Evolutionary conservation across 2,329 filamentous ascomycete species (phyloP).

Genomic region (Didymella keratinophila): DNA sequence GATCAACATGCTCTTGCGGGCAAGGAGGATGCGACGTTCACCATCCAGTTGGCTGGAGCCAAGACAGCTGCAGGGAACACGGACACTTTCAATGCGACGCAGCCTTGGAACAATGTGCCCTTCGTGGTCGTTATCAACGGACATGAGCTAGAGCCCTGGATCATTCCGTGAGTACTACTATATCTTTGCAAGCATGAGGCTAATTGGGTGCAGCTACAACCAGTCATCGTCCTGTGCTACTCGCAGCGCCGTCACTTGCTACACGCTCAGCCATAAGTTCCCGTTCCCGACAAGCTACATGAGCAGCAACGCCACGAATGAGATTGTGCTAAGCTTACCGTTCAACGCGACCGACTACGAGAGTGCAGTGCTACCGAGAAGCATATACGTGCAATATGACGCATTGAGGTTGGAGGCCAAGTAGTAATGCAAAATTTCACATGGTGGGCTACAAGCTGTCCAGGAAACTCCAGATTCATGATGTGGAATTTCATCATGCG

Average conservation of each 20-base stretch:
- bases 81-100: slow-evolving; percentile 3
- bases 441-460: too few species aligned
- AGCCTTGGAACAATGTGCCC: slow-evolving; percentile 59
- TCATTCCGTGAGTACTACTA: slow-evolving; percentile 49
- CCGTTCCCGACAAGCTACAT: slow-evolving; percentile 20
- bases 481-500: too few species aligned
- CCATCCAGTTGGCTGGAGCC: slow-evolving; percentile 68
- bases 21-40: slow-evolving; percentile 62
- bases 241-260: slow-evolving; percentile 28
- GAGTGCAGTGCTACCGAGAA: slow-evolving; percentile 61
- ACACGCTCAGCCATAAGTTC: slow-evolving; percentile 29
- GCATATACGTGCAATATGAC: slow-evolving; percentile 70
- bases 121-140: slow-evolving; percentile 60
- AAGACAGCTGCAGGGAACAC: slow-evolving; percentile 55
- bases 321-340: slow-evolving; percentile 65
- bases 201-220: neutral
- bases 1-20: slow-evolving; percentile 49
- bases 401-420: slow-evolving; percentile 65
- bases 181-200: neutral
- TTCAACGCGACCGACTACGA: slow-evolving; percentile 66
- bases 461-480: too few species aligned
- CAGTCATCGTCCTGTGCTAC: slow-evolving; percentile 26
- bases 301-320: slow-evolving; percentile 60
- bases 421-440: slow-evolving; percentile 23
- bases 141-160: slow-evolving; percentile 58